Conservation (phyloP, 2,329 filamentous ascomycete genomes). For the Cladosporium sp. region DNA sequence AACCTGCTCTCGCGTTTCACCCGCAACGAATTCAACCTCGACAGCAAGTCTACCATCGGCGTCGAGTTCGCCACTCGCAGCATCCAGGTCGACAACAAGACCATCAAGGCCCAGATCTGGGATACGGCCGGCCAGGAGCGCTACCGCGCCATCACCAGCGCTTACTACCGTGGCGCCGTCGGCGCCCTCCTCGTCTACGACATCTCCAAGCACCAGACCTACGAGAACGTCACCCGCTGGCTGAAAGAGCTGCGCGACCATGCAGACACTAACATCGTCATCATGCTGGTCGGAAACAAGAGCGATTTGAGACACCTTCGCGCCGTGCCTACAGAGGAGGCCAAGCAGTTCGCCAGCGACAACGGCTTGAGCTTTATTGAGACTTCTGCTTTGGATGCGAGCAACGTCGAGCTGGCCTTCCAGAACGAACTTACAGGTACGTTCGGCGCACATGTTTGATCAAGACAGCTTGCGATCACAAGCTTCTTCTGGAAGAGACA, state of each 20-base stretch:
- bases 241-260: slow-evolving; percentile 97
- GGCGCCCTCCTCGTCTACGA: slow-evolving; percentile 98
- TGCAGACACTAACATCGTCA: slow-evolving; percentile 95
- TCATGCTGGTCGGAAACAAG: slow-evolving; percentile 99
- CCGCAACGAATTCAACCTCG: slow-evolving; percentile 98
- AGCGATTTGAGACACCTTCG: slow-evolving; percentile 98
- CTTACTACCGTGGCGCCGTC: slow-evolving; percentile 97
- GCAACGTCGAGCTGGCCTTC: slow-evolving; percentile 98
- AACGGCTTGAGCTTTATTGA: slow-evolving; percentile 83
- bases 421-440: slow-evolving; percentile 98
- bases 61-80: slow-evolving; percentile 98
- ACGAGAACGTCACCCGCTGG: slow-evolving; percentile 98
- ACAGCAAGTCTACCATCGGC: slow-evolving; percentile 99
- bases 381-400: slow-evolving; percentile 96
- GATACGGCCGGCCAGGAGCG: slow-evolving; percentile 98
- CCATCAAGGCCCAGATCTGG: slow-evolving; percentile 99
- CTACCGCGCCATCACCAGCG: slow-evolving; percentile 97
- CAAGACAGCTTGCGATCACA: no score
- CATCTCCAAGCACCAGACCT: slow-evolving; percentile 99
- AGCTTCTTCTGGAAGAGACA: no score
- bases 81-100: slow-evolving; percentile 98
- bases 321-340: slow-evolving; percentile 95
- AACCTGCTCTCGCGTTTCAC: slow-evolving; percentile 99
- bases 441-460: slow-evolving; percentile 29
- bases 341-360: slow-evolving; percentile 93